phyloP scores from a whole-genome alignment of 805 yeast species.

The Brettanomyces nanus region DNA sequence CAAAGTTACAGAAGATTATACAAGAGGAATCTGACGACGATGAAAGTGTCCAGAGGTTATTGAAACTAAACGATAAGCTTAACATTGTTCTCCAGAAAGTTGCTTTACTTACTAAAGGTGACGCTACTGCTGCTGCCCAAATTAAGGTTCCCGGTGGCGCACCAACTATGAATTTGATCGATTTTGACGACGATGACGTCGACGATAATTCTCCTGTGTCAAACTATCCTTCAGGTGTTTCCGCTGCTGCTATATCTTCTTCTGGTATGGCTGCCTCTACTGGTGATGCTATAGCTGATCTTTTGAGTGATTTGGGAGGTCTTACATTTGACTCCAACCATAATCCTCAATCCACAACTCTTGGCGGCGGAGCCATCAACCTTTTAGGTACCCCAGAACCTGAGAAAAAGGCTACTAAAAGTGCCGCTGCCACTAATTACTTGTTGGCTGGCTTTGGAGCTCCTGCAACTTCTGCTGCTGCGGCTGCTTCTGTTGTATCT shows the following conservation, averaged over 20 bases:
- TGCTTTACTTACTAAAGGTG: slow-evolving; percentile 57
- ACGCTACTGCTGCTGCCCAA: slow-evolving; percentile 40
- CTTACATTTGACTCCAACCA: slow-evolving; percentile 35
- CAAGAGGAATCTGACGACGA: slow-evolving; percentile 72
- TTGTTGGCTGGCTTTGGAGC: slow-evolving; percentile 10
- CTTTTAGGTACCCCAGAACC: slow-evolving; percentile 24
- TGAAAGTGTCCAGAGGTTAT: slow-evolving; percentile 52
- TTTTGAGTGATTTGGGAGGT: slow-evolving; percentile 63
- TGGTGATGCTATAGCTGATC: slow-evolving; percentile 49
- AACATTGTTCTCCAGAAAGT: slow-evolving; percentile 62
- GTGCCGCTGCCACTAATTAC: slow-evolving; percentile 8
- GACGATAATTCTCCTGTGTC: slow-evolving; percentile 14
- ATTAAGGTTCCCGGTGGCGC: slow-evolving; percentile 25
- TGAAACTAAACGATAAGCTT: slow-evolving; percentile 67
- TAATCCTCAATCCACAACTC: slow-evolving; percentile 6
- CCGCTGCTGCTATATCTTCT: slow-evolving; percentile 7
- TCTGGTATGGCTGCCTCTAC: slow-evolving; percentile 27
- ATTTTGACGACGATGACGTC: slow-evolving; percentile 57
- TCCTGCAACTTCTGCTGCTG: slow-evolving; percentile 4
- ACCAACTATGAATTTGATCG: slow-evolving; percentile 43
- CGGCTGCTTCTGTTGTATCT: slow-evolving; percentile 5
- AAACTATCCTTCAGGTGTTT: slow-evolving; percentile 8
- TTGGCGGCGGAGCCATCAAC: slow-evolving; percentile 24
- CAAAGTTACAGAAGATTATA: slow-evolving; percentile 76
- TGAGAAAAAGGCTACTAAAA: slow-evolving; percentile 2